These are phyloP conservation scores for Suhomyces taliae DNA, from an alignment of 1,139 yeast genomes.

Conservation along the genomic window DNA sequence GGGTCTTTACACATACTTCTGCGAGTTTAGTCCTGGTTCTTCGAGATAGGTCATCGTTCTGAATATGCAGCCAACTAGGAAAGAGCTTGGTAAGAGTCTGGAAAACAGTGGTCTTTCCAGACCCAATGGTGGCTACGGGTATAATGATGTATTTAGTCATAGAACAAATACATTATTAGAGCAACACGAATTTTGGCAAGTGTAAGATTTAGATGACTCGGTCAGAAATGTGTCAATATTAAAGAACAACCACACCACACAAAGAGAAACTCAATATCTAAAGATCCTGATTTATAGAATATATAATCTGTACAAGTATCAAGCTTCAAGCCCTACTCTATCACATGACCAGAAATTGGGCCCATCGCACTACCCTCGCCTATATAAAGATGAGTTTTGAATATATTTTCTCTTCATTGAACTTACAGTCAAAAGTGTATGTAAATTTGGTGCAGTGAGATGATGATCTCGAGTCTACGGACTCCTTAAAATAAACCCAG, in stretches of 20 bases:
- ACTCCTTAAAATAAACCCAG: conserved; percentile 49
- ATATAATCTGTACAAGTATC: no score
- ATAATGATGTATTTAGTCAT: conserved; percentile 57
- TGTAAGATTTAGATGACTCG: no score
- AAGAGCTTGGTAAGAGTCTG: conserved; percentile 56
- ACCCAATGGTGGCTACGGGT: conserved; percentile 89
- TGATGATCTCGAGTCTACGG: conserved; percentile 49
- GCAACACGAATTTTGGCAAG: no score
- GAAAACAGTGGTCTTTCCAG: conserved; percentile 91
- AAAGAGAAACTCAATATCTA: no score
- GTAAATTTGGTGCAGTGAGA: conserved; percentile 2
- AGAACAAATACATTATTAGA: no score
- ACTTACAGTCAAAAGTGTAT: neutral
- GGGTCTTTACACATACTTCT: conserved; percentile 38
- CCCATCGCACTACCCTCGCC: neutral
- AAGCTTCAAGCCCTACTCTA: neutral
- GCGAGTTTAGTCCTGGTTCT: conserved; percentile 55
- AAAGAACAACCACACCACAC: neutral
- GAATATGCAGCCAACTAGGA: conserved; percentile 74
- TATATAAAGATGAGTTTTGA: conserved; percentile 1
- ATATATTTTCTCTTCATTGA: neutral
- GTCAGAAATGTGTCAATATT: no score
- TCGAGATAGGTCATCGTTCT: conserved; percentile 72
- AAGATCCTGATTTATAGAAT: no score
- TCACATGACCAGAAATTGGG: neutral